Base-by-base conservation (phyloP, 2,329 filamentous ascomycete genomes). In the Penicillium sp. region DNA sequence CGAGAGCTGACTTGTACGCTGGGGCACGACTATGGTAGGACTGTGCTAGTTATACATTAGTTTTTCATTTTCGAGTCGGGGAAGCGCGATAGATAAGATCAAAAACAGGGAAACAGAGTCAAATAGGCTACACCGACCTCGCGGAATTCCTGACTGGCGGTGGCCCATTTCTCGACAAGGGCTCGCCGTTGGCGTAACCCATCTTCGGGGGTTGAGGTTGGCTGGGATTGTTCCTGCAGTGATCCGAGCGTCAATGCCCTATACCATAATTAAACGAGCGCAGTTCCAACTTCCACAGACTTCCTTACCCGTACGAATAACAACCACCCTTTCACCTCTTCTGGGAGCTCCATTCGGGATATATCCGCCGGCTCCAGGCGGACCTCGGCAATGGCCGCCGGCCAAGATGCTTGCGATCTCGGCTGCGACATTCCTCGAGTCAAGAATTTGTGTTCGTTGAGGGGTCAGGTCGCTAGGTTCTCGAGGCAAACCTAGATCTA, bases 131-230 rank as follows among this genome's bases (percentile, higher is more conserved):
- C 50, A 56, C 54, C 35, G 34, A 56, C 54, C 54, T 56, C 54
- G 37, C 54, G 54, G 54, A 56, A 56, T 31, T 50, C 54, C 37
- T 56, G 43, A 31, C 43, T 42, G 43, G 45, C 43, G 20, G 54
- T 56, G 28, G 45, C 54, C 54, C 35, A 56, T 56, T 39, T 56
- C 54, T 56, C 54, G 25, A 56, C 34, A 10, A 56, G 45, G 45
- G 54, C 45, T 31, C 45, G 54, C 45, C 54, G 45, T 37, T 56
- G 43, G 20, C 54, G 54, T n/a, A 56, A 43, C 54, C 42, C 43
- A 25, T 50, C 43, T 50, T 37, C 45, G 15, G 54, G 43, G 45
- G 54, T 56, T 39, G 28, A 56, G 17, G 34, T 38, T 37, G 54
- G 54, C 35, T 49, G 20, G 34, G 31, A 55, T 55, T 55, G 42